phyloP scores from a whole-genome alignment of 495 filamentous ascomycete genomes.

The Penicillium dipodomyicola region DNA sequence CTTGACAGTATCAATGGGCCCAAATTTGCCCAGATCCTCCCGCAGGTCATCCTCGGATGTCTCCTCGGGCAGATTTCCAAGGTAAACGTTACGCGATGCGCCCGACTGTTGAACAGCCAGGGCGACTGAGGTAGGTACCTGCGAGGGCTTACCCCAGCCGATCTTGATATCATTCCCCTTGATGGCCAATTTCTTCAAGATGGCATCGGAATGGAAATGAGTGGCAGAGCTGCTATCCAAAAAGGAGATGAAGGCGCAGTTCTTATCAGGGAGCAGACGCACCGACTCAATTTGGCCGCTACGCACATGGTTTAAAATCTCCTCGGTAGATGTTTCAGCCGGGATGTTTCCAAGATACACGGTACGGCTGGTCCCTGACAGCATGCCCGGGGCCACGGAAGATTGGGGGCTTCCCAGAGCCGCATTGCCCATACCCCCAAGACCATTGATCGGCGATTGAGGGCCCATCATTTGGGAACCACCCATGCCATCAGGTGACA shows the following conservation, averaged over 20 bases:
- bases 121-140: slow-evolving; percentile 95
- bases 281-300: slow-evolving; percentile 99
- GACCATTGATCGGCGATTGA: slow-evolving; percentile 80
- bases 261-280: slow-evolving; percentile 93
- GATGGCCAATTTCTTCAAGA: slow-evolving; percentile 97
- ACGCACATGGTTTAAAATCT: slow-evolving; percentile 93
- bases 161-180: slow-evolving; percentile 99
- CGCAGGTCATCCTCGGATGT: slow-evolving; percentile 87
- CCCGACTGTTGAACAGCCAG: slow-evolving; percentile 96
- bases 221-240: slow-evolving; percentile 94
- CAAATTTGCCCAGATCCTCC: slow-evolving; percentile 95
- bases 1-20: slow-evolving; percentile 95
- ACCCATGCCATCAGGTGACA: slow-evolving; percentile 72
- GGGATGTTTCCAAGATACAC: slow-evolving; percentile 98
- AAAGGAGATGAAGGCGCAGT: slow-evolving; percentile 99
- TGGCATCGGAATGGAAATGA: slow-evolving; percentile 98
- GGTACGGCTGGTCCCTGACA: slow-evolving; percentile 90
- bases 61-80: slow-evolving; percentile 90
- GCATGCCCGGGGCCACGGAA: slow-evolving; percentile 72
- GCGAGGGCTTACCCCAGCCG: slow-evolving; percentile 97
- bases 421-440: slow-evolving; percentile 57
- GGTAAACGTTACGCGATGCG: slow-evolving; percentile 96
- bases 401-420: slow-evolving; percentile 61
- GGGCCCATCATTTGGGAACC: slow-evolving; percentile 71
- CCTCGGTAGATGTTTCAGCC: slow-evolving; percentile 95